Percentiles rank a stretch among this genome's conserved stretches.
These are phyloP conservation scores for Pythium rishiriense DNA, from an alignment of 352 stramenopile species.

Conservation along the genomic window DNA sequence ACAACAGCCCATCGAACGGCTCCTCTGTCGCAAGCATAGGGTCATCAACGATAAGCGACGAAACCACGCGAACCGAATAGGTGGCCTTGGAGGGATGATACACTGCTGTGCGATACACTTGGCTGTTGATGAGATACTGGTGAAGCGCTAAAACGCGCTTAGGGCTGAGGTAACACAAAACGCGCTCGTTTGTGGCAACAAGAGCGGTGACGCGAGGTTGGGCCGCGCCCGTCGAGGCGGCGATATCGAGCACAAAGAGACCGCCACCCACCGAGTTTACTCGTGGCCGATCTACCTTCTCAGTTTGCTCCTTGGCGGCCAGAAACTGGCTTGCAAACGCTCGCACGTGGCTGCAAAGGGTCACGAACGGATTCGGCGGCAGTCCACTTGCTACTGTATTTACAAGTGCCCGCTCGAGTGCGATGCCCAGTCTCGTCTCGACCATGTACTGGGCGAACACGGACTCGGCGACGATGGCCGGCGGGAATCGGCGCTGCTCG, in stretches of 20 bases:
- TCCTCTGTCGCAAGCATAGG: constrained; percentile 19
- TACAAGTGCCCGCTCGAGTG: constrained; percentile 53
- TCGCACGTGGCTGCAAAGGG: constrained; percentile 37
- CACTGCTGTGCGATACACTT: constrained; percentile 23
- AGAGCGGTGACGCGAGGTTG: not conserved
- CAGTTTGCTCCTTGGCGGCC: not conserved
- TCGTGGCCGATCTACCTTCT: not conserved
- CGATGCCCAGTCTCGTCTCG: constrained; percentile 44
- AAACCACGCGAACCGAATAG: constrained; percentile 35
- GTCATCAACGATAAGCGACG: constrained; percentile 33
- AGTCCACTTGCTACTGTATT: constrained; percentile 41
- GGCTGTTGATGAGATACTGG: constrained; percentile 26
- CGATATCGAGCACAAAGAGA: constrained; percentile 1
- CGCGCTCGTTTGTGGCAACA: constrained; percentile 6
- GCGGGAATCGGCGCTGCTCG: constrained; percentile 37
- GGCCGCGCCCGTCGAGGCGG: no score
- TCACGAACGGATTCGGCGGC: constrained; percentile 52
- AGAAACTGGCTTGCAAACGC: constrained; percentile 30
- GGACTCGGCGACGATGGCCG: constrained; percentile 38
- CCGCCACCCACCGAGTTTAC: not conserved
- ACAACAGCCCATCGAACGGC: constrained; percentile 1
- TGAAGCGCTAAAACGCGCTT: constrained; percentile 18
- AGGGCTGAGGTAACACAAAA: constrained; percentile 25
- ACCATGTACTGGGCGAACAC: constrained; percentile 52
- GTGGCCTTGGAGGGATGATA: constrained; percentile 45